Conservation (phyloP, 2,329 filamentous ascomycete species). For the Trichoderma simmonsii region DNA sequence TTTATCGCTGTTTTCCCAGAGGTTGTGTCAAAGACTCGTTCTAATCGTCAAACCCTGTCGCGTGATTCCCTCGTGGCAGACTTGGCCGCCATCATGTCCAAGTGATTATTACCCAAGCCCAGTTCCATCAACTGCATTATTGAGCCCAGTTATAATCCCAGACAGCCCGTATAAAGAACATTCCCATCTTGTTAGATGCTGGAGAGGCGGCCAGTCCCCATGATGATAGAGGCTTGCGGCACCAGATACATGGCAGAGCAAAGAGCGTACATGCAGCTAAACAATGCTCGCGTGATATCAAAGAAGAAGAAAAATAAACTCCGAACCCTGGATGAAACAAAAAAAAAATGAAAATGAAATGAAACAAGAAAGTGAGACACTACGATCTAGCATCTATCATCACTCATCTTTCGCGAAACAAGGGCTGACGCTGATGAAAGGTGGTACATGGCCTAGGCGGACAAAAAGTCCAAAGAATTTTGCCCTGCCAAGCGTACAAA, state of each 20-base stretch:
- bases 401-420: neutral
- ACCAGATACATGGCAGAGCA: neutral
- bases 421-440: constrained; percentile 1
- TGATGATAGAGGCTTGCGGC: neutral
- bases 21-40: neutral
- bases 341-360: neutral
- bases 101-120: neutral
- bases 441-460: neutral
- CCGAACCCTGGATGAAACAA: neutral
- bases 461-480: neutral
- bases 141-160: neutral
- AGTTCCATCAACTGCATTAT: neutral
- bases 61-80: neutral
- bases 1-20: neutral
- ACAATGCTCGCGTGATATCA: neutral
- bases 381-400: constrained; percentile 9
- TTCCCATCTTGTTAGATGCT: neutral
- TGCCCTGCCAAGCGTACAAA: neutral
- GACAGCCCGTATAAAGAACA: neutral
- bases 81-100: neutral
- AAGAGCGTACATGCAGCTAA: neutral
- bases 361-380: neutral
- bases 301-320: neutral
- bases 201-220: neutral
- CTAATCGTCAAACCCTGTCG: neutral